These are phyloP conservation scores for Nicotiana benthamiana DNA, from an alignment of 257 asterid genomes.

Conservation along the genomic window DNA sequence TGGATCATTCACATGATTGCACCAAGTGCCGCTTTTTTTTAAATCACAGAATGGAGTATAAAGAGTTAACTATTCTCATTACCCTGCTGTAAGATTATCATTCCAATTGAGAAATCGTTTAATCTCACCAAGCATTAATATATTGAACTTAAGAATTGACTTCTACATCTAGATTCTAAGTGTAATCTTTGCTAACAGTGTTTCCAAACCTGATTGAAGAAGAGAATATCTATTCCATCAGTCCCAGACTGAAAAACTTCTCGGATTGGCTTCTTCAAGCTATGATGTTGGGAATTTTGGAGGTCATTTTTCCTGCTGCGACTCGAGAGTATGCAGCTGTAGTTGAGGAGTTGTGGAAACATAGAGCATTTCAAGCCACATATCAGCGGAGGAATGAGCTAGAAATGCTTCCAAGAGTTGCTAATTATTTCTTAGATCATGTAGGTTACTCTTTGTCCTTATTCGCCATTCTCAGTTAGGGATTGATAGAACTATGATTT, in stretches of 20 bases:
- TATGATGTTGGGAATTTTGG: constrained; percentile 66
- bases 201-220: constrained; percentile 35
- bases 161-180: constrained; percentile 10
- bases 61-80: background rate
- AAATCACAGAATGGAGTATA: background rate
- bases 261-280: constrained; percentile 70
- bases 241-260: constrained; percentile 51
- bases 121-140: background rate
- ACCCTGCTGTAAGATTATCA: background rate
- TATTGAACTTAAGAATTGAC: background rate
- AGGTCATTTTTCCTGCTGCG: constrained; percentile 75
- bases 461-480: background rate
- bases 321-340: constrained; percentile 71
- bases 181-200: constrained; percentile 28
- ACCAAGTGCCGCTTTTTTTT: background rate
- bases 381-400: constrained; percentile 68
- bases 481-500: background rate
- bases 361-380: constrained; percentile 67
- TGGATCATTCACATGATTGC: background rate
- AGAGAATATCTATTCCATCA: constrained; percentile 37
- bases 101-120: background rate
- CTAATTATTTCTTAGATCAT: constrained; percentile 75
- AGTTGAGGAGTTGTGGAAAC: constrained; percentile 70
- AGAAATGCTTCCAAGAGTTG: constrained; percentile 52
- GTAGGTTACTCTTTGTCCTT: constrained; percentile 26